Evolutionary conservation across 257 asterid species (phyloP).

Genomic region (Plectranthus barbatus): DNA sequence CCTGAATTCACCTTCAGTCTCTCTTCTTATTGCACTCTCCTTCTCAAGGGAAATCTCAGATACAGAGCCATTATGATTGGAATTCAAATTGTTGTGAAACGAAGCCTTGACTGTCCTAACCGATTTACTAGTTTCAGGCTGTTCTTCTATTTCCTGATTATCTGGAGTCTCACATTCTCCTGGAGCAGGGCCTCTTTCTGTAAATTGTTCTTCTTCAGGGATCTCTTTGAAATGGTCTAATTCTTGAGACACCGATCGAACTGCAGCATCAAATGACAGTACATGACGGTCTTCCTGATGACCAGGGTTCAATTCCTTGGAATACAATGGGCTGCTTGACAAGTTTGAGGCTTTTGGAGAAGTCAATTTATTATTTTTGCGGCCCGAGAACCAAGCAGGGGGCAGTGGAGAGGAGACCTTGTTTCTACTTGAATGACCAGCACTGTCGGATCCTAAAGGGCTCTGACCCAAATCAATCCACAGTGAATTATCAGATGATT

Average conservation of each 20-base stretch:
- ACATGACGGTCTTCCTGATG: slow-evolving; percentile 37
- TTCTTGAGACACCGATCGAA: slow-evolving; percentile 83
- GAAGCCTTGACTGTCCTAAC: slow-evolving; percentile 21
- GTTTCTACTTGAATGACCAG: slow-evolving; percentile 46
- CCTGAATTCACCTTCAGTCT: slow-evolving; percentile 93
- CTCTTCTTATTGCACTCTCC: slow-evolving; percentile 93
- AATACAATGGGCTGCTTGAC: slow-evolving; percentile 57
- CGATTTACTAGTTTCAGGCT: slow-evolving; percentile 33
- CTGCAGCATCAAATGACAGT: slow-evolving; percentile 85
- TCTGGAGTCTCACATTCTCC: slow-evolving; percentile 26
- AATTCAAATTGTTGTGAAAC: slow-evolving; percentile 5
- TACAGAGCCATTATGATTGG: slow-evolving; percentile 40
- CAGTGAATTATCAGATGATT: slow-evolving; percentile 86
- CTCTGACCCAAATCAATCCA: slow-evolving; percentile 99
- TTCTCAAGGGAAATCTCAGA: slow-evolving; percentile 51
- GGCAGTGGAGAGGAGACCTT: slow-evolving; percentile 68
- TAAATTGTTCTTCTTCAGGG: slow-evolving; percentile 48
- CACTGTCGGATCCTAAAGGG: slow-evolving; percentile 64
- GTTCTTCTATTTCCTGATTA: slow-evolving; percentile 65
- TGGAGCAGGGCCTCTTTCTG: slow-evolving; percentile 17
- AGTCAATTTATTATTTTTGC: slow-evolving; percentile 47
- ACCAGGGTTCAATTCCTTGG: slow-evolving; percentile 45
- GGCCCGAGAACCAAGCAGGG: slow-evolving; percentile 77
- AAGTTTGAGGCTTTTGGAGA: slow-evolving; percentile 66
- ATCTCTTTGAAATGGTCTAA: slow-evolving; percentile 57